A percentile compares a stretch with the other conserved stretches of the same genome.
Evolutionary conservation across 2,329 filamentous ascomycete genomes (phyloP).

Genomic region (Graphilbum sp.): DNA sequence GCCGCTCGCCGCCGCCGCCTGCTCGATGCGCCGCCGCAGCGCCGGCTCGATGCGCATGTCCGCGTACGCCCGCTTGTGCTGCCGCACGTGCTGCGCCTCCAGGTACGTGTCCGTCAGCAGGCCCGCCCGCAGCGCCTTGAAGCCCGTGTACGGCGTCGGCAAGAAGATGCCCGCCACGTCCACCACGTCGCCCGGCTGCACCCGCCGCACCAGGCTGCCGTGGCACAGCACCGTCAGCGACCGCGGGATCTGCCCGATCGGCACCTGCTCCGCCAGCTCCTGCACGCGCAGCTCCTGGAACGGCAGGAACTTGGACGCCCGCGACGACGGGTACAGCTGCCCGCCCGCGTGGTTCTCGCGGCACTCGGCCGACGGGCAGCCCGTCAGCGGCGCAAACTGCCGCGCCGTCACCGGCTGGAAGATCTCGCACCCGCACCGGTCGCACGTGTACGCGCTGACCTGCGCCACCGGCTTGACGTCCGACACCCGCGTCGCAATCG

Average conservation of each 20-base stretch:
- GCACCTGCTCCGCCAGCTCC: slow-evolving; percentile 97
- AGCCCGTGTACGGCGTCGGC: slow-evolving; percentile 96
- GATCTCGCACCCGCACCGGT: slow-evolving; percentile 89
- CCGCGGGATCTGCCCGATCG: slow-evolving; percentile 90
- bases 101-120: slow-evolving; percentile 95
- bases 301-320: slow-evolving; percentile 89
- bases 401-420: slow-evolving; percentile 91
- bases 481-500: slow-evolving; percentile 87
- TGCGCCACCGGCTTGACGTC: slow-evolving; percentile 97
- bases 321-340: slow-evolving; percentile 83
- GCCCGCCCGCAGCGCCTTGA: slow-evolving; percentile 90
- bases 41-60: slow-evolving; percentile 71
- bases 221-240: slow-evolving; percentile 82
- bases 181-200: slow-evolving; percentile 88
- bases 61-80: slow-evolving; percentile 97
- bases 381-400: slow-evolving; percentile 71
- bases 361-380: slow-evolving; percentile 85
- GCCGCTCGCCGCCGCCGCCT: slow-evolving; percentile 71
- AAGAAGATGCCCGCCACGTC: slow-evolving; percentile 93
- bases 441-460: slow-evolving; percentile 95
- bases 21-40: slow-evolving; percentile 69
- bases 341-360: slow-evolving; percentile 81
- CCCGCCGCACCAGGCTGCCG: slow-evolving; percentile 66
- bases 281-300: slow-evolving; percentile 99
- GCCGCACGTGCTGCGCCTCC: slow-evolving; percentile 80